Conservation (phyloP, 2,329 filamentous ascomycete genomes). For the Sphaerulina vaccinii region DNA sequence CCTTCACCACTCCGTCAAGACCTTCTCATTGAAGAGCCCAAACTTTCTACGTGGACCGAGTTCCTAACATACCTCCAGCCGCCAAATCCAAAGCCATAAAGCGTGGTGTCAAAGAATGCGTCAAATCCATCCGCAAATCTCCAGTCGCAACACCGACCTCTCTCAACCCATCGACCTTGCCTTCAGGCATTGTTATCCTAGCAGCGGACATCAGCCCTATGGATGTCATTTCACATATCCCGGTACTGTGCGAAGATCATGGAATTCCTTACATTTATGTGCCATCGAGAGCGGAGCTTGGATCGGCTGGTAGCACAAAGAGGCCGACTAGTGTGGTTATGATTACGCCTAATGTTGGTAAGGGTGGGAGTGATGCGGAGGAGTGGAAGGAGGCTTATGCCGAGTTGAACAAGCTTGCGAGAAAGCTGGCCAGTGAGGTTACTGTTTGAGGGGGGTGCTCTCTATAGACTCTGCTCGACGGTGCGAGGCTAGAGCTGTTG, state of each 20-base stretch:
- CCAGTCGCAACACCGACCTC: slow-evolving; percentile 64
- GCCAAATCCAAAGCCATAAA: slow-evolving; percentile 94
- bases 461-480: too few species aligned
- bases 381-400: slow-evolving; percentile 59
- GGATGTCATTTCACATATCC: slow-evolving; percentile 98
- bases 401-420: slow-evolving; percentile 59
- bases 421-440: slow-evolving; percentile 59
- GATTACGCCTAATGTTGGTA: slow-evolving; percentile 57
- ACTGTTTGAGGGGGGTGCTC: slow-evolving; percentile 43
- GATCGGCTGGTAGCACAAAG: slow-evolving; percentile 91
- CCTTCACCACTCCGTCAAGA: slow-evolving; percentile 1
- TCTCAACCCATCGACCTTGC: slow-evolving; percentile 48
- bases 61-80: slow-evolving; percentile 54
- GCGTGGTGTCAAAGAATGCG: slow-evolving; percentile 97
- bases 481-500: too few species aligned
- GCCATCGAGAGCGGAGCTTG: slow-evolving; percentile 85
- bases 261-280: slow-evolving; percentile 97
- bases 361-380: slow-evolving; percentile 51
- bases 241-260: slow-evolving; percentile 97
- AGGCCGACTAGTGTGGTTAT: slow-evolving; percentile 95
- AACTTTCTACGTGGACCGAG: slow-evolving; percentile 10
- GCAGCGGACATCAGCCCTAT: slow-evolving; percentile 97
- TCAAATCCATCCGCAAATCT: slow-evolving; percentile 96
- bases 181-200: slow-evolving; percentile 78
- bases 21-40: slow-evolving; percentile 10